phyloP scores from a whole-genome alignment of 2,329 filamentous ascomycete genomes.

The Elsinoe australis region DNA sequence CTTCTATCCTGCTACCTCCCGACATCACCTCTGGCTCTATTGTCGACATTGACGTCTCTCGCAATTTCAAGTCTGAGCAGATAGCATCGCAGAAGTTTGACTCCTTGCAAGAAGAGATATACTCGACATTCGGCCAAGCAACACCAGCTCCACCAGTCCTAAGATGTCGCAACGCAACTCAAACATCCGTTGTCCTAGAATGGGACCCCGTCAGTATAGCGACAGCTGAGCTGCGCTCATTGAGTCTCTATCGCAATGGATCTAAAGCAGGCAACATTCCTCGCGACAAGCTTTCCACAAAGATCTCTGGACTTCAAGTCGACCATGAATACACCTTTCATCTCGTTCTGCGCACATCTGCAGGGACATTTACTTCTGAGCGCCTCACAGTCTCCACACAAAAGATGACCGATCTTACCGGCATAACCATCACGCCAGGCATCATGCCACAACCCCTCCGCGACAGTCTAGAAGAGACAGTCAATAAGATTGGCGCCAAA shows the following conservation, averaged over 20 bases:
- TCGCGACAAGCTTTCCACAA: conserved; percentile 84
- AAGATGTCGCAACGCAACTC: conserved; percentile 91
- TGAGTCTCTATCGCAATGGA: conserved; percentile 89
- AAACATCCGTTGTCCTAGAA: conserved; percentile 96
- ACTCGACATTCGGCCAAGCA: conserved; percentile 71
- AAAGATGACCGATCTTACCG: conserved; percentile 96
- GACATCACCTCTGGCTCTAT: conserved; percentile 95
- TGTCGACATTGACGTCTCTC: conserved; percentile 90
- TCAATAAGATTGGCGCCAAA: conserved; percentile 87
- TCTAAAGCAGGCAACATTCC: conserved; percentile 96
- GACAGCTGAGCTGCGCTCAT: conserved; percentile 80
- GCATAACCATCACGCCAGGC: conserved; percentile 89
- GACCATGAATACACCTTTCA: conserved; percentile 96
- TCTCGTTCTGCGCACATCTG: conserved; percentile 80
- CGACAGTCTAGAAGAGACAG: conserved; percentile 65
- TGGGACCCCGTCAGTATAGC: conserved; percentile 94
- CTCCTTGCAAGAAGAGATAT: conserved; percentile 81
- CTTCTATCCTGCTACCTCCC: conserved; percentile 88
- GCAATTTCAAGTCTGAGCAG: conserved; percentile 72
- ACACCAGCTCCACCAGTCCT: conserved; percentile 71
- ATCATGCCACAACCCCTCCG: conserved; percentile 66
- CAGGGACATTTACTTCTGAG: conserved; percentile 78
- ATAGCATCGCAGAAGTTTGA: conserved; percentile 69
- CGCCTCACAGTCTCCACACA: conserved; percentile 82
- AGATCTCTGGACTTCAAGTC: conserved; percentile 92